Evolutionary conservation across 192 early-diverging fungal species (phyloP).

Genomic region (Haplosporangium gracile): DNA sequence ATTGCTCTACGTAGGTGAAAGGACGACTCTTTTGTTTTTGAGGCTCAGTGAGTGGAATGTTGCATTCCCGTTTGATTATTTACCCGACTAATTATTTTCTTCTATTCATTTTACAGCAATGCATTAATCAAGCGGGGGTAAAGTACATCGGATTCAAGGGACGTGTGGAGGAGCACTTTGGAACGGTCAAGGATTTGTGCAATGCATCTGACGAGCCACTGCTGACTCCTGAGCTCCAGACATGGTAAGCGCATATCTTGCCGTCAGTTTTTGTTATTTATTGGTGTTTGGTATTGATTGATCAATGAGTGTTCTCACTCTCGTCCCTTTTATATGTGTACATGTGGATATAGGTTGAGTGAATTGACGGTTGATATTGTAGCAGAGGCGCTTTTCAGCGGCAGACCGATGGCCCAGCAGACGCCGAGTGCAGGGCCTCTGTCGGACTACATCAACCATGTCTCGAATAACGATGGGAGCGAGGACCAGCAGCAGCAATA

Average conservation of each 20-base stretch:
- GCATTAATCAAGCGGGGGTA: slow-evolving; percentile 56
- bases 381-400: slow-evolving; percentile 56
- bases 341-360: slow-evolving; percentile 35
- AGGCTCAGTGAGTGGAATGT: not conserved
- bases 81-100: not conserved
- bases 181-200: slow-evolving; percentile 48
- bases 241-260: slow-evolving; percentile 34
- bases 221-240: slow-evolving; percentile 30
- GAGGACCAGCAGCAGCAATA: not conserved
- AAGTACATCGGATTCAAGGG: slow-evolving; percentile 51
- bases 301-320: not conserved
- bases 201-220: slow-evolving; percentile 46
- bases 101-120: slow-evolving; percentile 36
- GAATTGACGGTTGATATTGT: slow-evolving; percentile 58
- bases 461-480: slow-evolving; percentile 5
- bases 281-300: not conserved
- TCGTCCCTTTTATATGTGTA: not conserved
- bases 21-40: not conserved
- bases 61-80: not conserved
- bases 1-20: slow-evolving; percentile 58
- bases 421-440: slow-evolving; percentile 27
- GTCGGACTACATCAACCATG: slow-evolving; percentile 34
- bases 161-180: slow-evolving; percentile 56
- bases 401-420: slow-evolving; percentile 41
- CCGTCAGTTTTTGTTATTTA: not conserved